Percentiles rank a stretch among this genome's conserved stretches.
Evolutionary conservation across 1,284 basidiomycete species (phyloP).

Genomic region (Ganoderma sinense): DNA sequence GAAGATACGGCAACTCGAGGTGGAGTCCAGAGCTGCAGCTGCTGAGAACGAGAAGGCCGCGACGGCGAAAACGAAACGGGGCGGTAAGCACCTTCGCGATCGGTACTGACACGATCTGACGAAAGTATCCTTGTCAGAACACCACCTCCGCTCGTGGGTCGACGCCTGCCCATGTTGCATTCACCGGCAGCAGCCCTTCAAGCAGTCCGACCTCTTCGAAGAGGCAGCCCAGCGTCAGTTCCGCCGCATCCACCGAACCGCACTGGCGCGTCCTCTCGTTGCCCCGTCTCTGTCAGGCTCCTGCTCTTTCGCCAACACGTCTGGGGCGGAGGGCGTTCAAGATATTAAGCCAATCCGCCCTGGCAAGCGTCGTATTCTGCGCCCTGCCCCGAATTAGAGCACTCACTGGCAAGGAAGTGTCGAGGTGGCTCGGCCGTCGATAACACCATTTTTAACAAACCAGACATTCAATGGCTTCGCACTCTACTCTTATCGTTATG

Average conservation of each 20-base stretch:
- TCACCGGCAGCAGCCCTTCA: not conserved
- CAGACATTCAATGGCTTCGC: no score
- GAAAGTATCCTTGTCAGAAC: not conserved
- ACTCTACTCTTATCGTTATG: no score
- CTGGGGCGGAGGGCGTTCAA: not conserved
- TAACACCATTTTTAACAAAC: no score
- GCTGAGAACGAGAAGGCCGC: not conserved
- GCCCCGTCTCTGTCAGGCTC: not conserved
- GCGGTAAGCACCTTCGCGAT: not conserved
- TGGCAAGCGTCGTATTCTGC: not conserved
- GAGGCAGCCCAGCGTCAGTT: not conserved
- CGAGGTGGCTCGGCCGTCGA: no score
- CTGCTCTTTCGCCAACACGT: not conserved
- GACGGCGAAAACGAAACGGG: not conserved
- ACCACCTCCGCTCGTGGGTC: not conserved
- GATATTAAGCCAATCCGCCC: not conserved
- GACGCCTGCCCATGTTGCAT: not conserved
- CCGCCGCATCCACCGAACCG: not conserved
- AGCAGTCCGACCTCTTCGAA: not conserved
- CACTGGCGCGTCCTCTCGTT: not conserved
- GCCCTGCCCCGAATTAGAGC: not conserved
- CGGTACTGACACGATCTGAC: not conserved
- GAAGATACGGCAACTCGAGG: not conserved
- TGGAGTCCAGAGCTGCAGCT: not conserved
- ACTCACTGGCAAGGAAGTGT: no score